A percentile compares a stretch with the other conserved stretches of the same genome.
These are phyloP conservation scores for Nitzschia inconspicua DNA, from an alignment of 108 stramenopile species.

Conservation along the genomic window DNA sequence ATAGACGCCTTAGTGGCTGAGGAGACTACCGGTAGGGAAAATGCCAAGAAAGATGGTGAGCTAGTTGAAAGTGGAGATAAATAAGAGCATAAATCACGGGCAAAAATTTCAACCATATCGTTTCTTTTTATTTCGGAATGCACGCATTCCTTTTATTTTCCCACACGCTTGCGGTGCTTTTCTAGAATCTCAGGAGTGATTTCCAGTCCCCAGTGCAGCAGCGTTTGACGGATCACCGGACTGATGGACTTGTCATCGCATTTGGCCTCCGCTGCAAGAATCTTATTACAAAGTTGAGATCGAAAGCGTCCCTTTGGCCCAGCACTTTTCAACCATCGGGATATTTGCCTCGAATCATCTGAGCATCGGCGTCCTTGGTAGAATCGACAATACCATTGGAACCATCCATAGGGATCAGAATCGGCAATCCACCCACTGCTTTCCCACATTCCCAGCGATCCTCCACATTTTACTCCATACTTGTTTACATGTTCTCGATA, in stretches of 20 bases:
- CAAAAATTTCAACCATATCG: not conserved
- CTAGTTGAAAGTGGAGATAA: not conserved
- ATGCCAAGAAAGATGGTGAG: not conserved
- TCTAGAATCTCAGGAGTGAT: slow-evolving; percentile 76
- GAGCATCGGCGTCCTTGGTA: slow-evolving; percentile 84
- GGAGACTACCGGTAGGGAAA: not conserved
- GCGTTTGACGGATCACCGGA: slow-evolving; percentile 93
- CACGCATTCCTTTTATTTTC: slow-evolving; percentile 14
- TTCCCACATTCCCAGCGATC: slow-evolving; percentile 93
- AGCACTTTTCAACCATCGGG: slow-evolving; percentile 75
- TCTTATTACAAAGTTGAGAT: slow-evolving; percentile 91
- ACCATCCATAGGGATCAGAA: slow-evolving; percentile 96
- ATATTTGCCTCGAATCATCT: slow-evolving; percentile 89
- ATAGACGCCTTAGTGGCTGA: too few relatives aligned
- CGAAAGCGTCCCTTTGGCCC: slow-evolving; percentile 90
- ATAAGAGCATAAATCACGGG: too few relatives aligned
- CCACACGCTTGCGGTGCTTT: slow-evolving; percentile 50
- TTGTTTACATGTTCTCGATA: slow-evolving; percentile 79
- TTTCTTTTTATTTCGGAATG: too few relatives aligned
- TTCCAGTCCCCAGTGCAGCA: slow-evolving; percentile 95
- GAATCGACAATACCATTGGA: slow-evolving; percentile 98
- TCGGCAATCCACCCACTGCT: slow-evolving; percentile 83
- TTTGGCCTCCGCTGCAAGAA: slow-evolving; percentile 47
- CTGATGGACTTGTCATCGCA: slow-evolving; percentile 66
- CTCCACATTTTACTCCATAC: slow-evolving; percentile 92